Evolutionary conservation across 169 alveolate species (phyloP).

Genomic region (Cryptosporidium viatorum): DNA sequence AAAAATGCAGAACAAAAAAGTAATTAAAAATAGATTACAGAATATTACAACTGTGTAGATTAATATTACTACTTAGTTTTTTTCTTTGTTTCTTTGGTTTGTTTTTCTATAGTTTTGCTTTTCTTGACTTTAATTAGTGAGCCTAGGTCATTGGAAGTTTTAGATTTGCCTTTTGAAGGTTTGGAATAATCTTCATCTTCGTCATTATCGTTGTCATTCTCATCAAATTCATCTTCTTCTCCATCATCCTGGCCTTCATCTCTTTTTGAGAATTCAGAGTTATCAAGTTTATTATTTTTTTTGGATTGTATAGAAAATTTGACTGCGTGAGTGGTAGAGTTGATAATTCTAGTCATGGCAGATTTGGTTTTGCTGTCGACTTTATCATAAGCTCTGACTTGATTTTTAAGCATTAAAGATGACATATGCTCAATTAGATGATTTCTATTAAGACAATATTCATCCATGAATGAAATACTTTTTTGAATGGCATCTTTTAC

Average conservation of each 20-base stretch:
- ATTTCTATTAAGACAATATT: slow-evolving; percentile 60
- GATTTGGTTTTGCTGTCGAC: slow-evolving; percentile 60
- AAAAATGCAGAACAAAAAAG: neutral
- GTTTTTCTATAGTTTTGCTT: slow-evolving; percentile 1
- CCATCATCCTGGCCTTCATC: slow-evolving; percentile 10
- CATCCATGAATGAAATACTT: slow-evolving; percentile 38
- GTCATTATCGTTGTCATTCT: neutral
- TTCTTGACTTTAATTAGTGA: slow-evolving; percentile 63
- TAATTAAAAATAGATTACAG: neutral
- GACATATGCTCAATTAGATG: slow-evolving; percentile 57
- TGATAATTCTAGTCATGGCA: slow-evolving; percentile 60
- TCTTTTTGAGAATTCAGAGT: neutral
- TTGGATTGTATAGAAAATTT: slow-evolving; percentile 27
- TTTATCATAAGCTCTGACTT: slow-evolving; percentile 44
- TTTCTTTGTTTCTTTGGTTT: neutral
- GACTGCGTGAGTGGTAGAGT: slow-evolving; percentile 62
- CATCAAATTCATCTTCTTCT: neutral
- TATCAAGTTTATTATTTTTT: neutral
- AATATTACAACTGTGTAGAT: neutral
- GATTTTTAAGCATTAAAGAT: slow-evolving; percentile 65
- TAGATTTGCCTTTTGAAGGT: neutral
- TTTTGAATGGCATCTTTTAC: slow-evolving; percentile 33
- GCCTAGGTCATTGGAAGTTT: slow-evolving; percentile 16
- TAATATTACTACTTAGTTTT: neutral
- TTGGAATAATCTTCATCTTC: neutral